Conservation (phyloP, 2,329 filamentous ascomycete genomes). For the Aschersonia sp. region DNA sequence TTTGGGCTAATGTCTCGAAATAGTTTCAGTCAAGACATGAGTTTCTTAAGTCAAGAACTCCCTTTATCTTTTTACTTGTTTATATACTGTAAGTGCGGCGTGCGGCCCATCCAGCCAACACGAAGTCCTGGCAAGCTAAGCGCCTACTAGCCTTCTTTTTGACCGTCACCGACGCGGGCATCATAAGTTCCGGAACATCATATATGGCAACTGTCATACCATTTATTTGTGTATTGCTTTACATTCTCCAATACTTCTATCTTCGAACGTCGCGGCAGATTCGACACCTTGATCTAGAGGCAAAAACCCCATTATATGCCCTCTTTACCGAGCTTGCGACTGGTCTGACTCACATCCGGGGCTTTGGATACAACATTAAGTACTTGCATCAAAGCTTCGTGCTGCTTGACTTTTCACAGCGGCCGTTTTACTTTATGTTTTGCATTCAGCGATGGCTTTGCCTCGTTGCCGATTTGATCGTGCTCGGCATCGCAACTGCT, state of each 20-base stretch:
- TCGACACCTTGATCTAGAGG: conserved; percentile 13
- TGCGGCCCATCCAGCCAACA: neutral
- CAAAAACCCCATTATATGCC: conserved; percentile 13
- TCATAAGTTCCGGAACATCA: conserved; percentile 25
- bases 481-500: conserved; percentile 29
- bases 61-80: conserved; percentile 1
- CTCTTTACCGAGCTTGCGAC: conserved; percentile 11
- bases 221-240: conserved; percentile 18
- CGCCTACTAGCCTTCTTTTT: neutral
- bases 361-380: conserved; percentile 12
- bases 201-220: conserved; percentile 33
- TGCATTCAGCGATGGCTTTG: conserved; percentile 34
- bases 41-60: conserved; percentile 3
- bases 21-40: conserved; percentile 7
- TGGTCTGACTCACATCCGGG: conserved; percentile 15
- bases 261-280: conserved; percentile 16
- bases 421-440: conserved; percentile 24
- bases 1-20: neutral
- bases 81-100: neutral
- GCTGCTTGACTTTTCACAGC: conserved; percentile 18
- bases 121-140: neutral
- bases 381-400: conserved; percentile 6
- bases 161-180: neutral
- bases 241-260: conserved; percentile 12
- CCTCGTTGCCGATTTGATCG: conserved; percentile 29